These are phyloP conservation scores for Globisporangium perplexum DNA, from an alignment of 352 stramenopile genomes.

Conservation along the genomic window DNA sequence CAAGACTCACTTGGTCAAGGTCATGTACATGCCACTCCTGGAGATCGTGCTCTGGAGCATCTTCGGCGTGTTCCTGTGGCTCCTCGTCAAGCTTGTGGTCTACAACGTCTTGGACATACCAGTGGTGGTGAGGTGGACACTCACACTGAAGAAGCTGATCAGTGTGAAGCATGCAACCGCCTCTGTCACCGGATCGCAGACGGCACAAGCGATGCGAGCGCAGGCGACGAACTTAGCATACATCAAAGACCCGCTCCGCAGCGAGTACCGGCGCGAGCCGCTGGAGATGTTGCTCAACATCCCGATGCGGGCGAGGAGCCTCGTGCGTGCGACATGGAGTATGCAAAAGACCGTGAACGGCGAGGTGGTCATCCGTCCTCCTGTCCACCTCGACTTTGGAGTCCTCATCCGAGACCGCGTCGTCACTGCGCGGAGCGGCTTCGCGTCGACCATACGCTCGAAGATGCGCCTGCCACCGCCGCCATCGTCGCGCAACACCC, in stretches of 20 bases:
- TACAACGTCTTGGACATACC: not conserved
- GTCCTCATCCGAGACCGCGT: constrained; percentile 13
- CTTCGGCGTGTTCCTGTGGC: constrained; percentile 7
- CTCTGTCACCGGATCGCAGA: not conserved
- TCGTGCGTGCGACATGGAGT: constrained; percentile 9
- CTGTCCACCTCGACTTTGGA: constrained; percentile 15
- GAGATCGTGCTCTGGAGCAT: constrained; percentile 9
- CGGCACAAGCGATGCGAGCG: not conserved
- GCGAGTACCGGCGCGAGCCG: constrained; percentile 4
- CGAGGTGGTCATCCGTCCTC: constrained; percentile 9
- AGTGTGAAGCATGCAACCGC: not conserved
- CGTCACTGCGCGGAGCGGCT: constrained; percentile 9
- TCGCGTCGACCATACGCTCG: constrained; percentile 8
- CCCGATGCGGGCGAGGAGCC: constrained; percentile 14
- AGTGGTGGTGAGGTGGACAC: not conserved
- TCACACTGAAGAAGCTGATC: not conserved
- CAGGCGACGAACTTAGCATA: constrained; percentile 1
- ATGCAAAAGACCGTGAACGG: constrained; percentile 12
- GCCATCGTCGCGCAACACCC: not conserved
- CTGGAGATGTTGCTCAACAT: constrained; percentile 10
- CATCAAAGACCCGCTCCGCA: constrained; percentile 1
- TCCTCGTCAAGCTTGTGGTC: constrained; percentile 7
- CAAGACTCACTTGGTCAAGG: constrained; percentile 4
- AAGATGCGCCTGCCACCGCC: not conserved
- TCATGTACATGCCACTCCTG: constrained; percentile 15